Evolutionary conservation across 2,329 filamentous ascomycete genomes (phyloP).

Genomic region (Xylariaceae sp.): DNA sequence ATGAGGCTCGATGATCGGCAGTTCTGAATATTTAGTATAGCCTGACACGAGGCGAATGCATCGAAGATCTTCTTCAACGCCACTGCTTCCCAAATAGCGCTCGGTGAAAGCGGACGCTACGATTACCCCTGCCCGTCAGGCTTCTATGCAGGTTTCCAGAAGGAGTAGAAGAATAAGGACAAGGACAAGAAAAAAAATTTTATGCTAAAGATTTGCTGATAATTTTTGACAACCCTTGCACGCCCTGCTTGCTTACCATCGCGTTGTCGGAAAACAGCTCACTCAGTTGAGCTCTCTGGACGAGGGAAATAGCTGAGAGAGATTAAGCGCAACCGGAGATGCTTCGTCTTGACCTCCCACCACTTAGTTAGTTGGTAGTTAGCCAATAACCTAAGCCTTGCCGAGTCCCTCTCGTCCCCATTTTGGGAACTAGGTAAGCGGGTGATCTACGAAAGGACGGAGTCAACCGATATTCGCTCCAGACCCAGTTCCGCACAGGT

Average conservation of each 20-base stretch:
- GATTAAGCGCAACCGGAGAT: no score
- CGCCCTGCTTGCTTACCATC: no score
- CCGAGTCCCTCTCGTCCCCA: slow-evolving; percentile 13
- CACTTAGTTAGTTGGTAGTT: no score
- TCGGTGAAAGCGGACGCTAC: not conserved
- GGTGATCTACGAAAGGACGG: slow-evolving; percentile 15
- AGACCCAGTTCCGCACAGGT: slow-evolving; percentile 3
- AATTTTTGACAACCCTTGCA: no score
- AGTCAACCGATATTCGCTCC: slow-evolving; percentile 8
- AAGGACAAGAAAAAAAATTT: no score
- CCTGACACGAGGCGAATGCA: not conserved
- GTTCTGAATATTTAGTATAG: slow-evolving; percentile 1
- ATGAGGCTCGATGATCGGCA: slow-evolving; percentile 36
- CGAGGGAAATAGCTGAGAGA: not conserved
- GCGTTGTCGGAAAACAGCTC: slow-evolving; percentile 7
- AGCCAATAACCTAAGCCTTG: slow-evolving; percentile 1
- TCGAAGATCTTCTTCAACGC: slow-evolving; percentile 1
- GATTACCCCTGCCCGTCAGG: not conserved
- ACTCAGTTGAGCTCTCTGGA: not conserved
- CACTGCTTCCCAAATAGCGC: not conserved
- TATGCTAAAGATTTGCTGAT: no score
- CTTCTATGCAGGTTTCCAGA: slow-evolving; percentile 2
- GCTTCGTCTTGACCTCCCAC: no score
- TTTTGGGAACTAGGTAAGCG: slow-evolving; percentile 20
- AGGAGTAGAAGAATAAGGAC: no score